These are phyloP conservation scores for Corchorus olitorius DNA, from an alignment of 345 rosid genomes.

Conservation along the genomic window DNA sequence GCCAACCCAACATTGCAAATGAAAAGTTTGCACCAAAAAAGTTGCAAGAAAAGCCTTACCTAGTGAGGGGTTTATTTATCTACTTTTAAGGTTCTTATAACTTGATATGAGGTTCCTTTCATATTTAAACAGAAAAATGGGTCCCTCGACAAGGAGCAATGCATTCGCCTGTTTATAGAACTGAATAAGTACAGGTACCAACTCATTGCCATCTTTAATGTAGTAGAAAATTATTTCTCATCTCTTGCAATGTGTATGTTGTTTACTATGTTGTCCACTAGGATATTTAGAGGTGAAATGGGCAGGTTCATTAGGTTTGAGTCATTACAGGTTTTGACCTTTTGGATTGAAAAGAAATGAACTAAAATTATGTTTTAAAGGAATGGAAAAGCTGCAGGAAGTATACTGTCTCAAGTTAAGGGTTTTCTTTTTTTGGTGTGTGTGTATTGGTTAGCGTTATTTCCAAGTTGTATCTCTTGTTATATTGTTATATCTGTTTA, in stretches of 20 bases:
- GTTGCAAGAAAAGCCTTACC: neutral
- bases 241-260: neutral
- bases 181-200: constrained; percentile 84
- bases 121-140: constrained; percentile 54
- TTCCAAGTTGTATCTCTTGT: constrained; percentile 5
- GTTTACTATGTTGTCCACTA: neutral
- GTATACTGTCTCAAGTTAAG: neutral
- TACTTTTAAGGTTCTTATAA: constrained; percentile 1
- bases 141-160: constrained; percentile 69
- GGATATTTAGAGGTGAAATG: neutral
- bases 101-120: constrained; percentile 17
- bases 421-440: neutral
- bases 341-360: neutral
- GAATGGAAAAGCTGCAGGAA: neutral
- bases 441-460: neutral
- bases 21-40: neutral
- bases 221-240: neutral
- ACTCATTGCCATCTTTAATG: constrained; percentile 9
- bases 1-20: constrained; percentile 5
- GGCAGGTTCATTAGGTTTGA: neutral
- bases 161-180: constrained; percentile 72
- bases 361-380: neutral
- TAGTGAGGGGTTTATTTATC: neutral
- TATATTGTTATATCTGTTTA: neutral
- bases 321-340: neutral